phyloP scores from a whole-genome alignment of 2,329 filamentous ascomycete genomes.

The Talaromyces sp. region DNA sequence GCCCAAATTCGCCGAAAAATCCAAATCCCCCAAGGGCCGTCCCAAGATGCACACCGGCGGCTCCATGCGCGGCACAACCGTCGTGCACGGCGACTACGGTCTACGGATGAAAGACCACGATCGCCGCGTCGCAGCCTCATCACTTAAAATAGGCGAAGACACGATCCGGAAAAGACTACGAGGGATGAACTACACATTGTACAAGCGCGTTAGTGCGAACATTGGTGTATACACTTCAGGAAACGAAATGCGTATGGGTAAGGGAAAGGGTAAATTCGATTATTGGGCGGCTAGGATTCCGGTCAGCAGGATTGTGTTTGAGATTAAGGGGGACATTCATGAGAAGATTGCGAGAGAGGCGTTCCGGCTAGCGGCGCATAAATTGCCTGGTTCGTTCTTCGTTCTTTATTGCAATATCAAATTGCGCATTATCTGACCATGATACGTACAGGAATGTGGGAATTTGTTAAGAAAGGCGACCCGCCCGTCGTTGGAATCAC shows the following conservation, averaged over 20 bases:
- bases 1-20: conserved; percentile 73
- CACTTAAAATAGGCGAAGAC: conserved; percentile 87
- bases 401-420: too few relatives aligned
- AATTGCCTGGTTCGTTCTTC: conserved; percentile 72
- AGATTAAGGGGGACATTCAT: conserved; percentile 86
- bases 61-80: conserved; percentile 85
- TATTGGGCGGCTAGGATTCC: conserved; percentile 90
- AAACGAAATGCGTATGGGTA: conserved; percentile 98
- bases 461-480: conserved; percentile 92
- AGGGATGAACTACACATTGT: conserved; percentile 88
- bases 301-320: conserved; percentile 88
- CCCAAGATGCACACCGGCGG: conserved; percentile 87
- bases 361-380: conserved; percentile 89
- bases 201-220: conserved; percentile 86
- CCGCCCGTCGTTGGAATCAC: conserved; percentile 87
- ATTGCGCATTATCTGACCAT: background rate
- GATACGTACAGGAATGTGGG: conserved; percentile 56
- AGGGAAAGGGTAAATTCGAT: conserved; percentile 96
- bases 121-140: conserved; percentile 79
- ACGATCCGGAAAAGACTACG: conserved; percentile 85
- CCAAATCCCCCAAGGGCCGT: conserved; percentile 85
- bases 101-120: conserved; percentile 92
- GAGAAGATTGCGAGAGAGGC: conserved; percentile 93
- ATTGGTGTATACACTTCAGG: conserved; percentile 94
- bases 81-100: conserved; percentile 95